phyloP scores from a whole-genome alignment of 495 filamentous ascomycete species.

The Geoglossum glabrum region DNA sequence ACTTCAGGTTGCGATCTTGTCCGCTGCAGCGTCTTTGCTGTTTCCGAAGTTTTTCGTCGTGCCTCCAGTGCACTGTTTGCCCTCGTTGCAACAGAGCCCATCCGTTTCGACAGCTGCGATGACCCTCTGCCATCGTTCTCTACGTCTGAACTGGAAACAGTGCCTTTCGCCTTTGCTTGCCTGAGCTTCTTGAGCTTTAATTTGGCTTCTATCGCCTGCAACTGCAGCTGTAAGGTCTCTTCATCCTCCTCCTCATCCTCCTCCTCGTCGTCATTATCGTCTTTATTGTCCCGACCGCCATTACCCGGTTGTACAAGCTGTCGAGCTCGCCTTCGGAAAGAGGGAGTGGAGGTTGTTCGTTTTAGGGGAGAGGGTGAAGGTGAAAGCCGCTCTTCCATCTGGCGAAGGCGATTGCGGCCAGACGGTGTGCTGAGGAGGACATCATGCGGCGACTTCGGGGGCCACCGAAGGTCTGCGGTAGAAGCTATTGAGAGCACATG shows the following conservation, averaged over 20 bases:
- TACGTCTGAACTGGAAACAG: not conserved
- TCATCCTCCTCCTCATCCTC: constrained; percentile 67
- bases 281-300: constrained; percentile 21
- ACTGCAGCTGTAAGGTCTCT: constrained; percentile 62
- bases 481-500: not conserved
- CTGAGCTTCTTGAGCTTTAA: constrained; percentile 74
- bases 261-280: constrained; percentile 42
- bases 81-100: not conserved
- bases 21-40: constrained; percentile 8
- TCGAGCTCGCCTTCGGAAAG: constrained; percentile 19
- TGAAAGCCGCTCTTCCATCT: constrained; percentile 39
- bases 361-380: constrained; percentile 46
- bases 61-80: not conserved
- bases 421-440: constrained; percentile 64
- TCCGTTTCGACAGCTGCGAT: not conserved
- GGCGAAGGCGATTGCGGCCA: constrained; percentile 49
- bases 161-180: constrained; percentile 12
- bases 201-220: constrained; percentile 69
- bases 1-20: constrained; percentile 28
- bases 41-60: not conserved
- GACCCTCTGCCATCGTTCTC: not conserved
- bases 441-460: constrained; percentile 69
- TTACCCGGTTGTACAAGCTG: constrained; percentile 13
- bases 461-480: constrained; percentile 46
- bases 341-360: constrained; percentile 23